Base-by-base conservation (phyloP, 768 basidiomycete genomes). In the Amanita rubescens region DNA sequence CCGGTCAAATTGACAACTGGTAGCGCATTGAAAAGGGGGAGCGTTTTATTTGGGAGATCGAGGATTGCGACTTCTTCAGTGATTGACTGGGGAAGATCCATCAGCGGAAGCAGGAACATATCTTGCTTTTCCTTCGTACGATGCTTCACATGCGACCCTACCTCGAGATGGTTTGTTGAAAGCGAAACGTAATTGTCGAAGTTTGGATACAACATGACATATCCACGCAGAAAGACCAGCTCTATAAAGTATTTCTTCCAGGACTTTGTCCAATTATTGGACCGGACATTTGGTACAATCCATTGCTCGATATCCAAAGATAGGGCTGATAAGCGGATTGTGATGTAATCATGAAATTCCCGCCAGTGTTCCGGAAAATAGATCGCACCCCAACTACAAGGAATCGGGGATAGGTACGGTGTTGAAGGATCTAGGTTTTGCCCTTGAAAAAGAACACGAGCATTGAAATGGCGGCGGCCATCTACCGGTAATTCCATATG, bases 171-270 rank as follows among this genome's bases (percentile, higher is more conserved):
- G 65, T 94, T 94, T n/a, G 90, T 94, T 55, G 92, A 93, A 6
- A 94, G 66, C 25, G 90, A 91, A 34, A 75, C 64, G 60, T 82
- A 90, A 41, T 72, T 74, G 38, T 71, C 75, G 62, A 80, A 93
- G 69, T 93, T 94, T 10, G 91, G 90, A 62, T 94, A 94, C 27
- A 94, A 78, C 91, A 93, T 93, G 49, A 82, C 79, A 67, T 90
- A 90, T 2, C 90, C 89, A 5, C 83, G 81, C 12, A 94, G 75
- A 66, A 84, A 89, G 38, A 80, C 82, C 51, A 93, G 74, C 66
- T 94, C 91, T 67, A 92, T 92, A 65, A 92, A 90, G 67, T 85
- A 92, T 57, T 84, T 84, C 67, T 94, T 94, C 91, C 91, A 94
- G 6, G 87, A 90, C 47, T 76, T 76, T 12, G 76, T 74, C 92